Base-by-base conservation (phyloP, 352 stramenopile genomes). In the Phytophthora multivora region DNA sequence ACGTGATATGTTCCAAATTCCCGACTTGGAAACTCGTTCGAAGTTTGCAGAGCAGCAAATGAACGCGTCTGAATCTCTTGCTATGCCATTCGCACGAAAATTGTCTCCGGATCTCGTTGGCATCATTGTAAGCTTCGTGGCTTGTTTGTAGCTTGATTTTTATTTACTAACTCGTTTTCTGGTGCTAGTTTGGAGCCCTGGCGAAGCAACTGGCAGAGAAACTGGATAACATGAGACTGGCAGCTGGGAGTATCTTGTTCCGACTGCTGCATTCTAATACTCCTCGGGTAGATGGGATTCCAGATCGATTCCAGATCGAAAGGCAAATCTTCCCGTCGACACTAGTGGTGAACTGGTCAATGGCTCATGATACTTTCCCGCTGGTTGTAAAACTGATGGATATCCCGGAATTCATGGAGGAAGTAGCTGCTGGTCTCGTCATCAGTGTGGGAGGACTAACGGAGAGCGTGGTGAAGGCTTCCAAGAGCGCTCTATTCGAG, bases 201-300 rank as follows among this genome's bases (percentile, higher is more conserved):
- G 77, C 97, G 7, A 98, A 98, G 59, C 97, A 99, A 69, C 74
- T 99, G 19, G 82, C 83, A 28, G 97, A 99, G 69, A 99, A 99
- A 63, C 83, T 99, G 5, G 97, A 99, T 71, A 78, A 75, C 47
- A 92, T 99, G 40, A 81, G 97, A 28, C 71, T 86, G 13, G 80
- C 91, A 18, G 92, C 97, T 5, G 96, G 96, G 42, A 76, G 62
- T 46, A 90, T 97, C 49, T 67, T 99, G 0, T 86, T 91, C 50
- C 79, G 88, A 30, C 65, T 98, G 26, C 51, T 99, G 0, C 79
- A 92, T 55, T 81, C 75, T 41, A 60, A 84, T 7, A 70, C 53
- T 39, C 83, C 89, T 39, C 75, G 75, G 11, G 64, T 97, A 28
- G 77, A 93, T 53, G 75, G 77, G 47, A 90, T 98, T 48, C 80